Conservation (phyloP, 2,329 filamentous ascomycete genomes). For the Xylaria sp. region DNA sequence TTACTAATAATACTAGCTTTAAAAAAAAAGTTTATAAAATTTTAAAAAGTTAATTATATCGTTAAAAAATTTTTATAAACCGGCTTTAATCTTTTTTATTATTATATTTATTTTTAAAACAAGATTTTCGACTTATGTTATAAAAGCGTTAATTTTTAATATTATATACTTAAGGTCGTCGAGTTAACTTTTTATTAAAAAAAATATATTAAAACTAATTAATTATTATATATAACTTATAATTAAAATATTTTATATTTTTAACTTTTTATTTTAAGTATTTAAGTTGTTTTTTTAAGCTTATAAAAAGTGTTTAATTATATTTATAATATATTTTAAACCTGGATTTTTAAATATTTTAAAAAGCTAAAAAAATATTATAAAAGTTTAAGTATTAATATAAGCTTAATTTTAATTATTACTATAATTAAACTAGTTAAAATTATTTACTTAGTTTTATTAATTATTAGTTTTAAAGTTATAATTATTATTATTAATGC, state of each 20-base stretch:
- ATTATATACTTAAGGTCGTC: constrained; percentile 16
- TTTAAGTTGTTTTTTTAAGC: neutral
- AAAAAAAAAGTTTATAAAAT: neutral
- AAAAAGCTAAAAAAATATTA: no score
- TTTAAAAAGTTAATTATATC: constrained; percentile 19
- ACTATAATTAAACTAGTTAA: neutral
- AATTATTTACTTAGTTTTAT: neutral
- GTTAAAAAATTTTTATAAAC: constrained; percentile 9
- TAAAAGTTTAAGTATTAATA: neutral
- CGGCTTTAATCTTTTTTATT: constrained; percentile 8
- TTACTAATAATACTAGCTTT: neutral
- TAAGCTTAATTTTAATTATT: neutral
- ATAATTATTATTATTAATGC: no score
- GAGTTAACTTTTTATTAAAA: constrained; percentile 9
- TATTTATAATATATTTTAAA: constrained; percentile 1
- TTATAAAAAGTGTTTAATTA: neutral
- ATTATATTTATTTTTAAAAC: neutral
- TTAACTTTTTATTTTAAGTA: constrained; percentile 6
- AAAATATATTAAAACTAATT: neutral
- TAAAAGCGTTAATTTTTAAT: constrained; percentile 10
- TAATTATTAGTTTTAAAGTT: constrained; percentile 4
- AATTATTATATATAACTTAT: neutral
- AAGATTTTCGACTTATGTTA: constrained; percentile 5
- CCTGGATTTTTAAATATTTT: no score
- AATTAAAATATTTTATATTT: constrained; percentile 2